These are phyloP conservation scores for Aspergillus puulaauensis DNA, from an alignment of 2,329 filamentous ascomycete genomes.

Conservation along the genomic window DNA sequence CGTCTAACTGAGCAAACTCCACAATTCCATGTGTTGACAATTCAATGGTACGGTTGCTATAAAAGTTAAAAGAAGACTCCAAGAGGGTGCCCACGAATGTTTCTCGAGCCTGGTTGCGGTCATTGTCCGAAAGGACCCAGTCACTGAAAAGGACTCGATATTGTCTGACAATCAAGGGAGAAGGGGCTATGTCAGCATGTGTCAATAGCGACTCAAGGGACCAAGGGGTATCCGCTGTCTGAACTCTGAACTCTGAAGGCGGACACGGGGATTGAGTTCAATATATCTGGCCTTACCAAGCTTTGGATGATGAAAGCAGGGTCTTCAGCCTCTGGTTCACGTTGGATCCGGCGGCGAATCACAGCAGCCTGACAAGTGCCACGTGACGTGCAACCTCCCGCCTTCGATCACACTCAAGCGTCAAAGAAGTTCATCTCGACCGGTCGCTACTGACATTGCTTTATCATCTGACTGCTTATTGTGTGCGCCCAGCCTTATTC, in stretches of 20 bases:
- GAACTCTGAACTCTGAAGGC: too few species aligned
- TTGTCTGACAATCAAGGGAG: neutral
- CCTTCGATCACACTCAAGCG: conserved; percentile 41
- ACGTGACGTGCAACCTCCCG: conserved; percentile 37
- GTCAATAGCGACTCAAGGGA: neutral
- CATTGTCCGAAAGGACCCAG: neutral
- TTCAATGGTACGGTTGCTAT: neutral
- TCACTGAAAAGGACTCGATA: neutral
- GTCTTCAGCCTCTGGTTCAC: neutral
- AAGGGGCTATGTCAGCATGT: neutral
- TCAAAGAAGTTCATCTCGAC: conserved; percentile 29
- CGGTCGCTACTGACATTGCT: conserved; percentile 19
- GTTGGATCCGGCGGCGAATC: conserved; percentile 22
- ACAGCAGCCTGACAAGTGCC: conserved; percentile 21
- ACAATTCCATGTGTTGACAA: neutral
- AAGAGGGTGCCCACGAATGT: too few species aligned
- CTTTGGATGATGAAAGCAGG: neutral
- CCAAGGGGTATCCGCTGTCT: neutral
- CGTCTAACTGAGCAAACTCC: too few species aligned
- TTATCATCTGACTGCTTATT: conserved; percentile 12
- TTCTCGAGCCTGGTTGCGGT: neutral
- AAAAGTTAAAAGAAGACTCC: neutral
- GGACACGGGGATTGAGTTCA: neutral
- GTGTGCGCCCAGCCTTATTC: conserved; percentile 14
- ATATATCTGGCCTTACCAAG: neutral